Conservation (phyloP, 495 filamentous ascomycete species). For the Barbatosphaeria neglecta region DNA sequence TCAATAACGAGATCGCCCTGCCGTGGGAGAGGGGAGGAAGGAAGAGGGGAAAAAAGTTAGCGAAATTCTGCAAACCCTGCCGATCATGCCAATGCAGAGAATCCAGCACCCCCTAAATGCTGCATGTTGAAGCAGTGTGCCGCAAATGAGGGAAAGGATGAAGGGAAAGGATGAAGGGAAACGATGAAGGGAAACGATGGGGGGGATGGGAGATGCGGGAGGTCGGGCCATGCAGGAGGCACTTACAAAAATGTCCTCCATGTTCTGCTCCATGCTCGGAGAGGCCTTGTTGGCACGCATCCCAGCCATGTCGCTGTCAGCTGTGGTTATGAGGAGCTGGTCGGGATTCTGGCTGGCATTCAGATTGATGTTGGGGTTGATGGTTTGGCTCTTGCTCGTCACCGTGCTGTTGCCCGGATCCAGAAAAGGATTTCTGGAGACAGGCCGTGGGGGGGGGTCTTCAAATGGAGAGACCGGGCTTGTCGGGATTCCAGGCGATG, state of each 20-base stretch:
- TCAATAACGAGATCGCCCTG: slow-evolving; percentile 15
- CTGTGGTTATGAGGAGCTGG: slow-evolving; percentile 5
- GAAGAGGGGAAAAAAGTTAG: neutral
- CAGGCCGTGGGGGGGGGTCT: slow-evolving; percentile 52
- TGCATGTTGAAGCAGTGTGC: too few relatives aligned
- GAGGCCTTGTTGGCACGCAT: slow-evolving; percentile 36
- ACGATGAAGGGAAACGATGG: too few relatives aligned
- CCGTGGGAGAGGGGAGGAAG: too few relatives aligned
- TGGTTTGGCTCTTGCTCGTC: slow-evolving; percentile 20
- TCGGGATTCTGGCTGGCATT: too few relatives aligned
- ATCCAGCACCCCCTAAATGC: neutral
- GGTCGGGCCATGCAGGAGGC: neutral
- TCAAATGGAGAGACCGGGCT: slow-evolving; percentile 40
- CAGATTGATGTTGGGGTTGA: neutral
- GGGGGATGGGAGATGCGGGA: too few relatives aligned
- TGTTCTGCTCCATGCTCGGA: slow-evolving; percentile 63
- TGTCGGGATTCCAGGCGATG: slow-evolving; percentile 47
- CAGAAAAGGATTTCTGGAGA: slow-evolving; percentile 87
- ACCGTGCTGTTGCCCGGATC: slow-evolving; percentile 47
- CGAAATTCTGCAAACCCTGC: slow-evolving; percentile 27
- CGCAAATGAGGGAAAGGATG: too few relatives aligned
- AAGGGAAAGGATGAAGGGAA: too few relatives aligned
- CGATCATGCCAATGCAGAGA: neutral
- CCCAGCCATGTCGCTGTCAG: slow-evolving; percentile 45
- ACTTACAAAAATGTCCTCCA: slow-evolving; percentile 87